A percentile compares a stretch with the other conserved stretches of the same genome.
Evolutionary conservation across 257 asterid species (phyloP).

Genomic region (Rauvolfia tetraphylla): DNA sequence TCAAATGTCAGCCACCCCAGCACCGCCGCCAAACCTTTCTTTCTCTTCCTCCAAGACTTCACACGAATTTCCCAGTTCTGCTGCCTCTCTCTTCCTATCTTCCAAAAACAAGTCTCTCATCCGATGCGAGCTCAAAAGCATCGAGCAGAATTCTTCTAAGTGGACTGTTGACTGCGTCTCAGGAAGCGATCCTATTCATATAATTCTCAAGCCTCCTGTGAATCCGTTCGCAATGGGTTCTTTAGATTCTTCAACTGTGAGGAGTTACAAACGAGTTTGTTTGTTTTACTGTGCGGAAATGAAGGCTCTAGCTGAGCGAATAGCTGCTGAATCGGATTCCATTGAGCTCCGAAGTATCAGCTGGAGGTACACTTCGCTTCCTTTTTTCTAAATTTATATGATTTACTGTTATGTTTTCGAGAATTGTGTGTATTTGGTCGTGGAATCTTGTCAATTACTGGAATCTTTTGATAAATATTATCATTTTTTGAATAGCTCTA

Average conservation of each 20-base stretch:
- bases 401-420: background rate
- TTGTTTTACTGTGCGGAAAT: conserved; percentile 82
- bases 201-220: conserved; percentile 76
- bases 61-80: conserved; percentile 21
- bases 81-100: conserved; percentile 12
- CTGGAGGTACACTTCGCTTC: conserved; percentile 58
- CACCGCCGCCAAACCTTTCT: conserved; percentile 29
- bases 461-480: background rate
- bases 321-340: conserved; percentile 79
- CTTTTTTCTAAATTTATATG: no score
- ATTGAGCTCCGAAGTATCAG: conserved; percentile 83
- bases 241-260: conserved; percentile 38
- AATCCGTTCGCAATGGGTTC: conserved; percentile 43
- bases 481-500: background rate
- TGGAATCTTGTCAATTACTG: background rate
- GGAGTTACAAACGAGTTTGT: conserved; percentile 56
- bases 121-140: conserved; percentile 49
- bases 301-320: conserved; percentile 77
- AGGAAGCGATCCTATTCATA: conserved; percentile 78
- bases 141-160: conserved; percentile 35
- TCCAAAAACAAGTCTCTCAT: conserved; percentile 21
- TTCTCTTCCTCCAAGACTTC: conserved; percentile 23
- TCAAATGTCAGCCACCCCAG: conserved; percentile 62
- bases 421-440: background rate
- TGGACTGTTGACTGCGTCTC: conserved; percentile 82